Conservation (phyloP, 768 basidiomycete genomes). For the Tylopilus sp. region DNA sequence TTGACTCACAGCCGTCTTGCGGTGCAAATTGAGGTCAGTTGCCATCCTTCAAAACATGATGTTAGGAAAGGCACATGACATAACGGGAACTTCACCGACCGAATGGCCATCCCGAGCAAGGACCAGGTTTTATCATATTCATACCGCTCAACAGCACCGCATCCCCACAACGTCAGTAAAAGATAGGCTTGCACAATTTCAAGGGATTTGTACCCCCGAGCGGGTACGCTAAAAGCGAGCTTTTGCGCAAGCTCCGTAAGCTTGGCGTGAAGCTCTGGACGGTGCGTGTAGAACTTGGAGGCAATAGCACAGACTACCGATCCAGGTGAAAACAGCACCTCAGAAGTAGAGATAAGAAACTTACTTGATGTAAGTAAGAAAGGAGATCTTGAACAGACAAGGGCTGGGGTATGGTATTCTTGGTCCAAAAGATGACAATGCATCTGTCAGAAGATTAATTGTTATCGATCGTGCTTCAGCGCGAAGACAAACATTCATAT, state of each 20-base stretch:
- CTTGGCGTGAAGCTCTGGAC: slow-evolving; percentile 77
- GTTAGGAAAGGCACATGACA: slow-evolving; percentile 8
- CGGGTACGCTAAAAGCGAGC: slow-evolving; percentile 84
- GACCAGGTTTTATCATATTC: slow-evolving; percentile 97
- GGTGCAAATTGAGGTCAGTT: slow-evolving; percentile 92
- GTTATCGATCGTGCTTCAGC: neutral
- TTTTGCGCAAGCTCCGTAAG: slow-evolving; percentile 82
- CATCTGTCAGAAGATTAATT: slow-evolving; percentile 42
- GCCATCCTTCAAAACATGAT: slow-evolving; percentile 63
- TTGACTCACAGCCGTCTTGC: slow-evolving; percentile 64
- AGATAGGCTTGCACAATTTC: slow-evolving; percentile 96
- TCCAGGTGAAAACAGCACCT: slow-evolving; percentile 1
- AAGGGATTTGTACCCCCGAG: slow-evolving; percentile 85
- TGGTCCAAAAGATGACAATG: slow-evolving; percentile 81
- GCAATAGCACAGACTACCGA: slow-evolving; percentile 88
- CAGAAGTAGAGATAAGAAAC: slow-evolving; percentile 27
- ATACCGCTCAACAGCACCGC: slow-evolving; percentile 92
- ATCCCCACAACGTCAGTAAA: slow-evolving; percentile 84
- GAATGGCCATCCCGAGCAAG: slow-evolving; percentile 80
- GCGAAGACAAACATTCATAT: slow-evolving; percentile 58
- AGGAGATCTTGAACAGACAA: slow-evolving; percentile 92
- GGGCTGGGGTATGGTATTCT: slow-evolving; percentile 89
- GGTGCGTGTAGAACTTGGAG: slow-evolving; percentile 80
- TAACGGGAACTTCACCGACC: slow-evolving; percentile 40
- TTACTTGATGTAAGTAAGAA: slow-evolving; percentile 91